These are phyloP conservation scores for Trichosporon sp. DNA, from an alignment of 1,284 basidiomycete genomes.

Conservation along the genomic window DNA sequence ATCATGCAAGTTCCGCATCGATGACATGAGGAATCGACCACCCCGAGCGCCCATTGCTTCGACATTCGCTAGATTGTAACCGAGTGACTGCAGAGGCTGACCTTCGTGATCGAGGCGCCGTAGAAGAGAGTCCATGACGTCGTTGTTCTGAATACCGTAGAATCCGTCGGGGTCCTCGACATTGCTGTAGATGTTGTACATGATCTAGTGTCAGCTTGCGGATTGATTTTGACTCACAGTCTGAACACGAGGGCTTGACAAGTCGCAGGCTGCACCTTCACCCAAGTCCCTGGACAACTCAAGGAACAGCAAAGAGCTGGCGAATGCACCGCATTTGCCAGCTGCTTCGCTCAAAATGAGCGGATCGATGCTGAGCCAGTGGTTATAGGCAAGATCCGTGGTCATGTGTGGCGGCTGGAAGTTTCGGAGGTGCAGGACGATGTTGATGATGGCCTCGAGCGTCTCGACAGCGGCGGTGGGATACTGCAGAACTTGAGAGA, in stretches of 20 bases:
- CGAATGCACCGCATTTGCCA: slow-evolving; percentile 71
- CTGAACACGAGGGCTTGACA: slow-evolving; percentile 22
- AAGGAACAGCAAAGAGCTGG: slow-evolving; percentile 81
- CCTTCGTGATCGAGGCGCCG: slow-evolving; percentile 85
- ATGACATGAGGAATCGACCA: slow-evolving; percentile 49
- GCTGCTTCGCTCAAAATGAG: slow-evolving; percentile 67
- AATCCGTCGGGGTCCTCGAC: slow-evolving; percentile 98
- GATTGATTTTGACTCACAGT: slow-evolving; percentile 22
- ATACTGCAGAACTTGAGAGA: slow-evolving; percentile 49
- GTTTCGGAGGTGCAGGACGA: slow-evolving; percentile 73
- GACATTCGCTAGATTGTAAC: slow-evolving; percentile 75
- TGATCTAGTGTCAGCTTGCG: slow-evolving; percentile 49
- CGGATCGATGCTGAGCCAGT: slow-evolving; percentile 78
- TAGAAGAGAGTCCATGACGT: slow-evolving; percentile 70
- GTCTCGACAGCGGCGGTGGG: slow-evolving; percentile 19
- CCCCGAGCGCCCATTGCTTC: slow-evolving; percentile 52
- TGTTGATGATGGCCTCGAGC: slow-evolving; percentile 60
- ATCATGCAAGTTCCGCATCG: slow-evolving; percentile 67
- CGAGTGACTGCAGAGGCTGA: slow-evolving; percentile 85
- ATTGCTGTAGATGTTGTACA: slow-evolving; percentile 88
- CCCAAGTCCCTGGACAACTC: slow-evolving; percentile 64
- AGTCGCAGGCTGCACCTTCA: slow-evolving; percentile 21
- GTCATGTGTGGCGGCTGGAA: slow-evolving; percentile 52
- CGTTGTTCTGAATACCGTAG: slow-evolving; percentile 77
- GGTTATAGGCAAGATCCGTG: slow-evolving; percentile 63